These are phyloP conservation scores for Penicillium paradoxum DNA, from an alignment of 495 filamentous ascomycete species.

Conservation along the genomic window DNA sequence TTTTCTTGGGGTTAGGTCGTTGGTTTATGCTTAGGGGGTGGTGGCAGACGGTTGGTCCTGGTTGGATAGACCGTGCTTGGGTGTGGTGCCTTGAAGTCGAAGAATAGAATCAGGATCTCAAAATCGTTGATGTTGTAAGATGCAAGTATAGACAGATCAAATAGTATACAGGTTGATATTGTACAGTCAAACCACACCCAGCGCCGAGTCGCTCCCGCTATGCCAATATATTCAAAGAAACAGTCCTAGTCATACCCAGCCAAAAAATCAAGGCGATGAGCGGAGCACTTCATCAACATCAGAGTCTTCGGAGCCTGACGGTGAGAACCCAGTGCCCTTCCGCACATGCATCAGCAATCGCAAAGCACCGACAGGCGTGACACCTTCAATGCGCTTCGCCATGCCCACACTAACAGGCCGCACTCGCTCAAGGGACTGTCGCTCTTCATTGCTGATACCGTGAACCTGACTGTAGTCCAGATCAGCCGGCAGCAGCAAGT, in stretches of 20 bases:
- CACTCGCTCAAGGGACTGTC: constrained; percentile 58
- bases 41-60: too few species aligned
- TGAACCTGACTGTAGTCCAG: constrained; percentile 68
- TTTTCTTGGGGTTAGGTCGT: too few species aligned
- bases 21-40: too few species aligned
- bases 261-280: constrained; percentile 11
- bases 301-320: constrained; percentile 9
- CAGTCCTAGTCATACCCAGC: background rate
- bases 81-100: too few species aligned
- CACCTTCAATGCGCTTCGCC: constrained; percentile 81
- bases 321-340: constrained; percentile 17
- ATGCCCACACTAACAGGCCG: constrained; percentile 81
- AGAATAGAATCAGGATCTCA: too few species aligned
- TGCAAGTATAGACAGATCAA: background rate
- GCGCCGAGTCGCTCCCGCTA: constrained; percentile 9
- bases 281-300: constrained; percentile 12
- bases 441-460: constrained; percentile 77
- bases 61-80: too few species aligned
- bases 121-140: background rate
- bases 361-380: constrained; percentile 49
- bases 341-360: constrained; percentile 42
- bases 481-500: constrained; percentile 63
- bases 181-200: constrained; percentile 3
- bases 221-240: constrained; percentile 5
- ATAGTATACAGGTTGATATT: constrained; percentile 4